A percentile compares a stretch with the other conserved stretches of the same genome.
Conservation (phyloP, 371 early-diverging fungal genomes). For the Chytridium lagenaria region DNA sequence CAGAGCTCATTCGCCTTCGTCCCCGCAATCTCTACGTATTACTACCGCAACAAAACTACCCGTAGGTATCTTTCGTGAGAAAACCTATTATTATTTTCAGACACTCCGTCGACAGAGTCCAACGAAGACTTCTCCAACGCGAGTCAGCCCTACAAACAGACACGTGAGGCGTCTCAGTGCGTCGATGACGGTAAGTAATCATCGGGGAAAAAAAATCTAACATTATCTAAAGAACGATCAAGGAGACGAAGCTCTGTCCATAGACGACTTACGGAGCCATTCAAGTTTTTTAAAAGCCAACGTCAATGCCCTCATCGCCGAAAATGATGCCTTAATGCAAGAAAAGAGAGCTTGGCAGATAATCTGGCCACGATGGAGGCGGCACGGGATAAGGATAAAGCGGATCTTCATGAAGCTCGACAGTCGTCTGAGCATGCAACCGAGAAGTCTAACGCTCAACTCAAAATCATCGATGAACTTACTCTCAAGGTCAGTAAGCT, state of each 20-base stretch:
- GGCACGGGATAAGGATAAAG: not conserved
- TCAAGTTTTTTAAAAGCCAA: constrained; percentile 4
- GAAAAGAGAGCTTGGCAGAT: not conserved
- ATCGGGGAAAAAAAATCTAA: not conserved
- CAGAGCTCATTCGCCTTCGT: no score
- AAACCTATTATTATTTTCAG: not conserved
- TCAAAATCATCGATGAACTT: not conserved
- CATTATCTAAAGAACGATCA: not conserved
- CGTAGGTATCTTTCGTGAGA: not conserved
- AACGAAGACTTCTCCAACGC: not conserved
- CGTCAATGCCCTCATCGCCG: constrained; percentile 3
- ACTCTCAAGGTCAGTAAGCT: not conserved
- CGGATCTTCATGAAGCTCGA: not conserved
- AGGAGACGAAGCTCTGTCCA: not conserved
- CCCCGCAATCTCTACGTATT: no score
- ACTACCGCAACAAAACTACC: constrained; percentile 9
- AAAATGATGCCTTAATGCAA: constrained; percentile 7
- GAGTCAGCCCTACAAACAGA: constrained; percentile 15
- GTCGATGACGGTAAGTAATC: not conserved
- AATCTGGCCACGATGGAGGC: not conserved
- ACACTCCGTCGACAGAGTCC: not conserved
- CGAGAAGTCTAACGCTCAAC: not conserved
- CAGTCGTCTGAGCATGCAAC: not conserved
- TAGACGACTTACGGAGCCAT: constrained; percentile 8
- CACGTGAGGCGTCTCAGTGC: constrained; percentile 9